A percentile compares a stretch with the other conserved stretches of the same genome.
Evolutionary conservation across 805 yeast species (phyloP).

Genomic region (Starmera amethionina): DNA sequence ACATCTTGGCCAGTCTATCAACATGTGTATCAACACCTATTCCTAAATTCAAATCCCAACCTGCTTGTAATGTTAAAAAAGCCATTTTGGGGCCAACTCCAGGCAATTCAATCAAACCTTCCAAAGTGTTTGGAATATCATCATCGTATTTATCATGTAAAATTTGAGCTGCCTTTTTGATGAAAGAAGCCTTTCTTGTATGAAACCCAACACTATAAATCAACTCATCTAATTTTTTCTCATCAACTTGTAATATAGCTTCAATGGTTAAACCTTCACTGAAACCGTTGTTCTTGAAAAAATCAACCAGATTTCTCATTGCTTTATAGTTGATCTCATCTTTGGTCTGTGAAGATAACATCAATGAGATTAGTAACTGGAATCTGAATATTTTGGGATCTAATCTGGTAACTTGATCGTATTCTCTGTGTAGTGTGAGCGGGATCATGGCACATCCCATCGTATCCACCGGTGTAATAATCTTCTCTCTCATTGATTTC

Average conservation of each 20-base stretch:
- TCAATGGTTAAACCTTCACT: slow-evolving; percentile 47
- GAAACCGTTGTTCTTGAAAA: slow-evolving; percentile 32
- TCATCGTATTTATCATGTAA: slow-evolving; percentile 39
- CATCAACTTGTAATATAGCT: slow-evolving; percentile 40
- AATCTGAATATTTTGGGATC: slow-evolving; percentile 40
- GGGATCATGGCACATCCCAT: slow-evolving; percentile 73
- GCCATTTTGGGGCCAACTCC: slow-evolving; percentile 99
- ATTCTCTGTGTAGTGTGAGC: slow-evolving; percentile 23
- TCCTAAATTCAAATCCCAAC: slow-evolving; percentile 70
- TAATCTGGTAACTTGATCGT: slow-evolving; percentile 15
- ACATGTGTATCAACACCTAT: slow-evolving; percentile 95
- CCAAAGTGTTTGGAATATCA: slow-evolving; percentile 67
- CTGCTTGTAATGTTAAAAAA: slow-evolving; percentile 64
- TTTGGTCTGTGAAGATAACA: slow-evolving; percentile 88
- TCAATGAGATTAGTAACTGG: slow-evolving; percentile 68
- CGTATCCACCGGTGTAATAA: slow-evolving; percentile 78
- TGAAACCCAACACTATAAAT: slow-evolving; percentile 87
- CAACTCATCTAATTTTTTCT: slow-evolving; percentile 47
- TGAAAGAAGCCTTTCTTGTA: slow-evolving; percentile 61
- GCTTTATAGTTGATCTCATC: slow-evolving; percentile 79
- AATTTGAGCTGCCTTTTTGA: slow-evolving; percentile 50
- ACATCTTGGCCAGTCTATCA: slow-evolving; percentile 68
- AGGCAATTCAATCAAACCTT: slow-evolving; percentile 59
- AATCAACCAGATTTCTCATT: slow-evolving; percentile 47
- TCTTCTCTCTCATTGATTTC: slow-evolving; percentile 53